phyloP scores from a whole-genome alignment of 148 eudicot genomes.

The Persicaria maculosa region DNA sequence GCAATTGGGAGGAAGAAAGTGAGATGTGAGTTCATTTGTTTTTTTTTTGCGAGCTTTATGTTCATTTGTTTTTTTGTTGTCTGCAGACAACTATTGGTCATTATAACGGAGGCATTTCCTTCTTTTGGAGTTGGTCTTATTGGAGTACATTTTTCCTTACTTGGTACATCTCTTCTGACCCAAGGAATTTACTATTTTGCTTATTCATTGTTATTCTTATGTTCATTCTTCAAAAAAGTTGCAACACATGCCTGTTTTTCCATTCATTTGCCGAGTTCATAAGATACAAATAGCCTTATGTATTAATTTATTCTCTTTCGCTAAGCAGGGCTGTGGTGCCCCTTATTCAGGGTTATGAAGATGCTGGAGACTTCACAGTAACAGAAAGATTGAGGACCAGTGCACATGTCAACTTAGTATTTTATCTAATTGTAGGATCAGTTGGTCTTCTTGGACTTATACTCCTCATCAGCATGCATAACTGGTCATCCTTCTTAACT shows the following conservation, averaged over 20 bases:
- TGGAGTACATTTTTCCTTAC: conserved; percentile 97
- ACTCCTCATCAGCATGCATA: conserved; percentile 53
- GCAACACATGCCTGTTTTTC: background rate
- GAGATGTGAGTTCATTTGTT: no score
- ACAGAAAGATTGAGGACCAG: conserved; percentile 83
- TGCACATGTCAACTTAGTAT: conserved; percentile 71
- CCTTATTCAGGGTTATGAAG: conserved; percentile 96
- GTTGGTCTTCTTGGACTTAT: conserved; percentile 82
- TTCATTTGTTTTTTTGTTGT: conserved; percentile 14
- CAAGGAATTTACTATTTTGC: background rate
- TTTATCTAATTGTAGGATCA: conserved; percentile 77
- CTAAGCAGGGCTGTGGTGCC: conserved; percentile 91
- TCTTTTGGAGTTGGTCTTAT: conserved; percentile 94
- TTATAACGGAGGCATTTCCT: conserved; percentile 61
- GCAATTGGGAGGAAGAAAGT: no score
- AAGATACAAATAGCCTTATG: conserved; percentile 36
- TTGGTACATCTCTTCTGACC: conserved; percentile 46
- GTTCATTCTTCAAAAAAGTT: background rate
- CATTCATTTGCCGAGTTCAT: background rate
- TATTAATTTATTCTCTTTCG: conserved; percentile 32
- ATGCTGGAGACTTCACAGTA: conserved; percentile 92
- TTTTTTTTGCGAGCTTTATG: no score
- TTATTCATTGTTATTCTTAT: background rate
- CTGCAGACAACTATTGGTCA: conserved; percentile 67
- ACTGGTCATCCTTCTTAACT: conserved; percentile 33